A percentile compares a stretch with the other conserved stretches of the same genome.
These are phyloP conservation scores for Starmerella cellae DNA, from an alignment of 805 yeast species.

Conservation along the genomic window DNA sequence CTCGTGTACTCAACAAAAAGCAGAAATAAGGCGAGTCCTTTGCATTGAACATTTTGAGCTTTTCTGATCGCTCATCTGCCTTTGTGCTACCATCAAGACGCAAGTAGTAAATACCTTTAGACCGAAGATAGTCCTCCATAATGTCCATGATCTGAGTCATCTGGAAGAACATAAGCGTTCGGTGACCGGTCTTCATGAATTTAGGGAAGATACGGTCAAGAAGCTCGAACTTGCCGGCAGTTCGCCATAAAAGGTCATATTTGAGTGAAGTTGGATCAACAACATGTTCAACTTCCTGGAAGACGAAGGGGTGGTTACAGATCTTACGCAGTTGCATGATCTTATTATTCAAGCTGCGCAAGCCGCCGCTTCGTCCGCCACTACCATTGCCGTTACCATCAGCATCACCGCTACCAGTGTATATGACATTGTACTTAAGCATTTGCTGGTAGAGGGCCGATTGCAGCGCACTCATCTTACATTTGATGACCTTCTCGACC, in stretches of 20 bases:
- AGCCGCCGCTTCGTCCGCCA: constrained; percentile 32
- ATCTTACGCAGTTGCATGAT: constrained; percentile 93
- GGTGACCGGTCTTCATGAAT: constrained; percentile 70
- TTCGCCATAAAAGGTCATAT: constrained; percentile 75
- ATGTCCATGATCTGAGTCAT: constrained; percentile 99
- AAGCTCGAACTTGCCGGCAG: constrained; percentile 88
- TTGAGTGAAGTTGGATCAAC: constrained; percentile 58
- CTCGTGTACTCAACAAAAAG: constrained; percentile 83
- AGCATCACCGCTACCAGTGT: constrained; percentile 36
- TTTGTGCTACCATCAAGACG: constrained; percentile 91
- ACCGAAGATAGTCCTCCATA: constrained; percentile 85
- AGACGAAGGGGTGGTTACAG: constrained; percentile 95
- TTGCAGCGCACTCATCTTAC: constrained; percentile 84
- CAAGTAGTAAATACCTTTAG: constrained; percentile 59
- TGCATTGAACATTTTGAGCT: constrained; percentile 70
- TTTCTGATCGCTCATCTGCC: constrained; percentile 83
- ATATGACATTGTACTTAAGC: constrained; percentile 72
- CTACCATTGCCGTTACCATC: constrained; percentile 23
- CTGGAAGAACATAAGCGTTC: constrained; percentile 87
- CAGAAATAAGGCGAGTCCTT: constrained; percentile 76
- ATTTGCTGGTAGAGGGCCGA: constrained; percentile 75
- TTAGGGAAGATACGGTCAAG: constrained; percentile 81
- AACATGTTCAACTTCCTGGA: constrained; percentile 80
- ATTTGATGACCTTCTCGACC: constrained; percentile 85
- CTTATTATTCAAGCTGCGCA: constrained; percentile 84